phyloP scores from a whole-genome alignment of 441 rosid genomes.

The Adansonia rubrostipa region DNA sequence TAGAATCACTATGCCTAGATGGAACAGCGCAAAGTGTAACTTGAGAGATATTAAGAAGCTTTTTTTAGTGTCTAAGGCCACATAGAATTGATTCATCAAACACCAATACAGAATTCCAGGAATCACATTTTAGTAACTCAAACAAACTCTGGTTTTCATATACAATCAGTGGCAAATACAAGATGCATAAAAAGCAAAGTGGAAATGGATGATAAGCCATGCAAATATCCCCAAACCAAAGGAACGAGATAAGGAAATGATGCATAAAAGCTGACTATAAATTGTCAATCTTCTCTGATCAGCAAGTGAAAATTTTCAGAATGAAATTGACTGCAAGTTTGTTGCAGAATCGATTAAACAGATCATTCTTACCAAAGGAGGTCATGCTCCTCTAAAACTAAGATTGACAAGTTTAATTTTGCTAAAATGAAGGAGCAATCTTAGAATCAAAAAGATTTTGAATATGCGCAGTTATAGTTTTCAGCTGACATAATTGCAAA shows the following conservation, averaged over 20 bases:
- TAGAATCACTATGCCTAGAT: slow-evolving; percentile 78
- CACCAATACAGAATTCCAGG: background rate
- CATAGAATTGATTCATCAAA: slow-evolving; percentile 26
- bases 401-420: background rate
- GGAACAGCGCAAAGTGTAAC: slow-evolving; percentile 18
- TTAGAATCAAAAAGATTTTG: background rate
- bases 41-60: slow-evolving; percentile 19
- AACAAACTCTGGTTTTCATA: background rate
- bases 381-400: background rate
- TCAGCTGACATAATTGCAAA: background rate
- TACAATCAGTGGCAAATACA: background rate
- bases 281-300: background rate
- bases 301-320: background rate
- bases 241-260: background rate
- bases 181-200: background rate
- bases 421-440: slow-evolving; percentile 11
- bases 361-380: slow-evolving; percentile 6
- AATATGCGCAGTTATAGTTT: background rate
- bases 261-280: slow-evolving; percentile 5
- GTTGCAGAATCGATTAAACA: background rate
- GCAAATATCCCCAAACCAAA: slow-evolving; percentile 7
- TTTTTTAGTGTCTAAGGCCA: slow-evolving; percentile 11
- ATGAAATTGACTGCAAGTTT: slow-evolving; percentile 3
- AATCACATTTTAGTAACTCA: slow-evolving; percentile 5
- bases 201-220: background rate